A percentile compares a stretch with the other conserved stretches of the same genome.
Conservation (phyloP, 1,284 basidiomycete species). For the Cutaneotrichosporon mucoides region DNA sequence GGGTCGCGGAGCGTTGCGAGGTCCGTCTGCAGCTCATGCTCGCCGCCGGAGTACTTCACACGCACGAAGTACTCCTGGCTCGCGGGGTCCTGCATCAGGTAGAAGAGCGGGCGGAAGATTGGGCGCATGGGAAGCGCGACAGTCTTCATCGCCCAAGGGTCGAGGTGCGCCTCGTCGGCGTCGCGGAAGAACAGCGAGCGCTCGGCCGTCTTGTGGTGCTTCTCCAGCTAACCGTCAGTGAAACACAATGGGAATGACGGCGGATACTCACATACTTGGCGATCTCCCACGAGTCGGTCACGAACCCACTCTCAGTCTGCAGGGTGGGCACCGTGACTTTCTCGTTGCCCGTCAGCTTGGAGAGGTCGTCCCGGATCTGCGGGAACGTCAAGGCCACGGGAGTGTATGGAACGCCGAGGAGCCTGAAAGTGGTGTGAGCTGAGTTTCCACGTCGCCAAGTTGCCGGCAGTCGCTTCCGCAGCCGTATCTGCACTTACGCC, state of each 20-base stretch:
- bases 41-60: constrained; percentile 21
- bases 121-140: constrained; percentile 22
- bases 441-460: not conserved
- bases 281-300: constrained; percentile 36
- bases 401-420: constrained; percentile 23
- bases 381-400: constrained; percentile 20
- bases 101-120: constrained; percentile 18
- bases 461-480: not conserved
- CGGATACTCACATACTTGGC: constrained; percentile 29
- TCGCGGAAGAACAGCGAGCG: constrained; percentile 26
- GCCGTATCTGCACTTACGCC: not conserved
- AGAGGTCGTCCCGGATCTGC: constrained; percentile 28
- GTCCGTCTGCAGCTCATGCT: not conserved
- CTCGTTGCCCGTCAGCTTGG: constrained; percentile 26
- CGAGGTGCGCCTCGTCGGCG: constrained; percentile 21
- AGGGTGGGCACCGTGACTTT: constrained; percentile 38
- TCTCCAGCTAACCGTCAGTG: constrained; percentile 25
- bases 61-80: constrained; percentile 22
- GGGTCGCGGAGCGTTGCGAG: not conserved
- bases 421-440: constrained; percentile 12
- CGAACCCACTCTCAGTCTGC: constrained; percentile 19
- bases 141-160: constrained; percentile 26
- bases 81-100: constrained; percentile 9
- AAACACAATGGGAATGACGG: not conserved
- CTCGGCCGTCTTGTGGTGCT: constrained; percentile 21